These are phyloP conservation scores for Colletotrichum sp. DNA, from an alignment of 2,329 filamentous ascomycete genomes.

Conservation along the genomic window DNA sequence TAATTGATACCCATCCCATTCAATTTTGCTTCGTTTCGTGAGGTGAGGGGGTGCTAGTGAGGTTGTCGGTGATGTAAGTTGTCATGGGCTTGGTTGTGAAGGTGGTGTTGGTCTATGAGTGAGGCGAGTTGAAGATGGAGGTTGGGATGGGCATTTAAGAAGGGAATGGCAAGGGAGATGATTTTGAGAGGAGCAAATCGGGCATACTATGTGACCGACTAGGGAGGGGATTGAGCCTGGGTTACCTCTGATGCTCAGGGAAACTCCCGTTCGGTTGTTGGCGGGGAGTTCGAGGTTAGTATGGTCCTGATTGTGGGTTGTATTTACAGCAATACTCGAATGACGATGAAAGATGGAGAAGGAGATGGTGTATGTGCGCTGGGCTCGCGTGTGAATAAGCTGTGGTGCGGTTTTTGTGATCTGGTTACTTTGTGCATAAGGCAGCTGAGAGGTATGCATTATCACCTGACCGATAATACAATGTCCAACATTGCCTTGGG, in stretches of 20 bases:
- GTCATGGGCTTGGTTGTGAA: not conserved
- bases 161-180: not conserved
- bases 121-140: not conserved
- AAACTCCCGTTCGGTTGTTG: not conserved
- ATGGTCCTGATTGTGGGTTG: not conserved
- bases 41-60: conserved; percentile 12
- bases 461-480: too few species aligned
- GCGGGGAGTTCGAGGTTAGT: not conserved
- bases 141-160: not conserved
- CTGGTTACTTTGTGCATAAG: too few species aligned
- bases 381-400: not conserved
- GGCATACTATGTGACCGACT: too few species aligned
- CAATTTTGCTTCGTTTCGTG: conserved; percentile 35
- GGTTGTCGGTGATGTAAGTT: not conserved
- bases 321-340: not conserved
- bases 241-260: not conserved
- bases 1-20: conserved; percentile 28
- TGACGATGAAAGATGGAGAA: not conserved
- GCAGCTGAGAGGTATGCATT: too few species aligned
- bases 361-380: fast-evolving
- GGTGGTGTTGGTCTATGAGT: too few species aligned
- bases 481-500: too few species aligned
- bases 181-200: not conserved
- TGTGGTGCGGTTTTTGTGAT: not conserved
- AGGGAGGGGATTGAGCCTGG: not conserved